Conservation (phyloP, 2,329 filamentous ascomycete species). For the Diaporthe citriasiana region DNA sequence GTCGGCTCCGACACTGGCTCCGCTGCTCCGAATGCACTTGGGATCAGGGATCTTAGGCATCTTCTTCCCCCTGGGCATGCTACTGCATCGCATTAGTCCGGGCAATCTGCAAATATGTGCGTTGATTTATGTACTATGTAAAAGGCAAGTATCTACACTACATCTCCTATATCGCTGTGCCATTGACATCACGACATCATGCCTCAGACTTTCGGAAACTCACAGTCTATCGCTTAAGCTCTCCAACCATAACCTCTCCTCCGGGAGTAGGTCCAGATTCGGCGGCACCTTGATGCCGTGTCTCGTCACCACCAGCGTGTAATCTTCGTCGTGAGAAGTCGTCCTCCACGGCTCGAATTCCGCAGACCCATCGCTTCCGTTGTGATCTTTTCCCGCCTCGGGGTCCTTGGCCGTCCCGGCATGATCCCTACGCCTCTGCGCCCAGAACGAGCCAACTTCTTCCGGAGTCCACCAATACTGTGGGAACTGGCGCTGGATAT, state of each 20-base stretch:
- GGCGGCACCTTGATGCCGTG: conserved; percentile 22
- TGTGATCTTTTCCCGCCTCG: neutral
- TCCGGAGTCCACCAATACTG: conserved; percentile 78
- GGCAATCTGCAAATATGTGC: neutral
- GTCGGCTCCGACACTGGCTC: neutral
- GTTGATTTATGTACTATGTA: neutral
- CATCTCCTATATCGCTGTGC: neutral
- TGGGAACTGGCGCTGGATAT: conserved; percentile 76
- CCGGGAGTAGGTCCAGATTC: conserved; percentile 20
- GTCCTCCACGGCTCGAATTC: conserved; percentile 8
- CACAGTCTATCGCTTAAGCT: conserved; percentile 7
- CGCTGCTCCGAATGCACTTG: neutral
- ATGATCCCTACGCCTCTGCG: neutral
- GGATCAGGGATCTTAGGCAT: neutral
- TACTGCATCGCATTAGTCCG: neutral
- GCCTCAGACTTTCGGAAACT: neutral
- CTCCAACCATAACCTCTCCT: conserved; percentile 37
- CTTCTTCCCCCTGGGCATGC: neutral
- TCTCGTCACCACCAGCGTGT: conserved; percentile 31
- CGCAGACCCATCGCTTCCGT: neutral
- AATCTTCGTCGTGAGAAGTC: conserved; percentile 11
- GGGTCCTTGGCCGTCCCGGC: neutral
- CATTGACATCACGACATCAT: neutral
- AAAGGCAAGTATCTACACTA: neutral
- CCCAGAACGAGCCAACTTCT: conserved; percentile 49